Base-by-base conservation (phyloP, 2,329 filamentous ascomycete genomes). In the Cercospora sp. region DNA sequence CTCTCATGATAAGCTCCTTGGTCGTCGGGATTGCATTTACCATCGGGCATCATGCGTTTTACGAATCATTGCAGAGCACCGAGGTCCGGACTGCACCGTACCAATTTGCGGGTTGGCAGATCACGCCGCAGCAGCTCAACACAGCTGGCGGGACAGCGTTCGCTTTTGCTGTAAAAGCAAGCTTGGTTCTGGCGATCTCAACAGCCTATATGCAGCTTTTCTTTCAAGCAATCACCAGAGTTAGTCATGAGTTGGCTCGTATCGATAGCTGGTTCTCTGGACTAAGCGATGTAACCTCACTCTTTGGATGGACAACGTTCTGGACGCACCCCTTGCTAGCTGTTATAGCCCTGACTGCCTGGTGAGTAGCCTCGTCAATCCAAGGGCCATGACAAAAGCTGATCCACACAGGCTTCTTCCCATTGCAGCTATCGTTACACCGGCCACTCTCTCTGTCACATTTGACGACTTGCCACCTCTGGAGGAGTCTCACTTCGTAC, bases 391-490 rank as follows among this genome's bases (percentile, higher is more conserved):
- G 18, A 21, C 18, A 21, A 21, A 21, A 21, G 10, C 40, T 43
- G 5, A 43, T 5, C 8, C 2, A 16, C 16, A 16, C 16, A 43
- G 40, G 40, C 40, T 66, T 4, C 40, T 66, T 21, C 67, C 67
- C 9, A 61, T 69, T 5, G 63, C 64, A 4, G 60, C 67, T 10
- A 53, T 69, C 9, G 32, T 61, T 18, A 18, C 63, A 3, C 67
- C 64, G 3, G 67, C 67, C n/a, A 26, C 59, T 1, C 34, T 69
- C 8, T 63, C 63, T 2, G 64, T 66, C 12, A 40, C 24, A 6
- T 66, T 66, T 18, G 59, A 63, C 13, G 7, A 64, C 8, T 21
- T 69, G 4, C n/a, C 21, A 6, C 40, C 13, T 7, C 8, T 43
- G 13, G 28, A 26, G 12, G 12, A 59, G 16, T 63, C 13, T 13